These are phyloP conservation scores for Kodamaea kakaduensis DNA, from an alignment of 805 yeast species.

Conservation along the genomic window DNA sequence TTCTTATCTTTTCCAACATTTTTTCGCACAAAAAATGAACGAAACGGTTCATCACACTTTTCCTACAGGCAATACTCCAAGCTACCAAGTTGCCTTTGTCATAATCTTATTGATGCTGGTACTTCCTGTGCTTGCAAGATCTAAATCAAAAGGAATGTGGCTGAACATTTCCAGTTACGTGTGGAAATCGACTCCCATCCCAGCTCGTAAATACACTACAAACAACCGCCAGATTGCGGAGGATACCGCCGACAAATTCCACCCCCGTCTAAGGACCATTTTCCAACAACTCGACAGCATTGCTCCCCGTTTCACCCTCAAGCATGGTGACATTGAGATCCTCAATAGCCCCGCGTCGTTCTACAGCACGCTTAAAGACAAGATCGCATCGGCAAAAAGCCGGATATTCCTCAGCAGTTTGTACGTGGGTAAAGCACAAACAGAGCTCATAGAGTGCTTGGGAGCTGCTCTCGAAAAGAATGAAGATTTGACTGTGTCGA, in stretches of 20 bases:
- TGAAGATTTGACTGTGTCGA: conserved; percentile 60
- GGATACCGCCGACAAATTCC: conserved; percentile 26
- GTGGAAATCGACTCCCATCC: neutral
- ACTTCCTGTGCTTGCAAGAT: neutral
- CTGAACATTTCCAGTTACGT: neutral
- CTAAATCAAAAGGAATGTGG: conserved; percentile 1
- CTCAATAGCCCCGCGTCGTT: conserved; percentile 68
- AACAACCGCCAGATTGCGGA: conserved; percentile 22
- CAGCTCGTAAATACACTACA: conserved; percentile 20
- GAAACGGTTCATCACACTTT: neutral
- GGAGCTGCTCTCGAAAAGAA: conserved; percentile 56
- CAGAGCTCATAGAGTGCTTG: conserved; percentile 65
- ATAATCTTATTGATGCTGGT: conserved; percentile 1
- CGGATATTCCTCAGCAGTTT: conserved; percentile 80
- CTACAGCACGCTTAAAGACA: conserved; percentile 57
- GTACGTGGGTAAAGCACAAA: conserved; percentile 79
- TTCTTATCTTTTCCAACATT: neutral
- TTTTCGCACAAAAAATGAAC: conserved; percentile 2
- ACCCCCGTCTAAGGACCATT: conserved; percentile 42
- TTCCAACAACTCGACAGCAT: conserved; percentile 55
- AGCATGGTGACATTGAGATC: conserved; percentile 54
- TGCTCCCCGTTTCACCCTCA: conserved; percentile 64
- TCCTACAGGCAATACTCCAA: neutral
- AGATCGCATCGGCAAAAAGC: conserved; percentile 56
- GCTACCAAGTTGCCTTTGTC: neutral